These are phyloP conservation scores for Blepharisma stoltei DNA, from an alignment of 73 alveolate genomes.

Conservation along the genomic window DNA sequence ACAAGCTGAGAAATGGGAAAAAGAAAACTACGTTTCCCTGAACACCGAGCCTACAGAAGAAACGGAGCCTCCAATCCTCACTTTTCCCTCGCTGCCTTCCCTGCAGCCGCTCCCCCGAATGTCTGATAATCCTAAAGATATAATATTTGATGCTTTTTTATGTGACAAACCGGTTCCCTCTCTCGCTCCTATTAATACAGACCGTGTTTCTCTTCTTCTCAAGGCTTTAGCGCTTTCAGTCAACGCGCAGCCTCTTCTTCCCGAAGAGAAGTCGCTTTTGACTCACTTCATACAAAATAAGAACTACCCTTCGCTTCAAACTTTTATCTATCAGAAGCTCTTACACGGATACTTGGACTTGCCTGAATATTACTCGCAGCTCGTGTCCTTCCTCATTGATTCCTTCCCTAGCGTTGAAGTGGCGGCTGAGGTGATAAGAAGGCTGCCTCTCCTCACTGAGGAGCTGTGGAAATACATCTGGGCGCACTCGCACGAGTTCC, in stretches of 20 bases:
- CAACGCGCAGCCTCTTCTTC: slow-evolving; percentile 19
- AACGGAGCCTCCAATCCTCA: not conserved
- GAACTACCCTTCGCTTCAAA: not conserved
- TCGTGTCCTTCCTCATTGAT: not conserved
- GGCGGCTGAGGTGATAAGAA: slow-evolving; percentile 25
- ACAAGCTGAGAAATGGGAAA: slow-evolving; percentile 4
- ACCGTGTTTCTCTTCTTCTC: slow-evolving; percentile 24
- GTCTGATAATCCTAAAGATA: slow-evolving; percentile 30
- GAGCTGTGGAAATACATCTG: slow-evolving; percentile 26
- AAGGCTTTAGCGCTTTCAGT: slow-evolving; percentile 24
- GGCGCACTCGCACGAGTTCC: not conserved
- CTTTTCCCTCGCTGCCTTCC: slow-evolving; percentile 19
- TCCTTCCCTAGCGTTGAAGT: slow-evolving; percentile 25
- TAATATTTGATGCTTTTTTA: slow-evolving; percentile 26
- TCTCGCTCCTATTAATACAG: not conserved
- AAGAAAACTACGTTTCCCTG: slow-evolving; percentile 1
- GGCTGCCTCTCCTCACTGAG: slow-evolving; percentile 25
- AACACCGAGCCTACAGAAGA: slow-evolving; percentile 10
- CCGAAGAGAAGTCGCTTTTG: slow-evolving; percentile 7
- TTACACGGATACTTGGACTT: slow-evolving; percentile 4
- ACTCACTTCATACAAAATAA: not conserved
- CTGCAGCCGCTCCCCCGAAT: slow-evolving; percentile 12
- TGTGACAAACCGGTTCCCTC: slow-evolving; percentile 23
- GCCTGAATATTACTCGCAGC: slow-evolving; percentile 3
- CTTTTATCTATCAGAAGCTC: slow-evolving; percentile 7